A percentile compares a stretch with the other conserved stretches of the same genome.
Conservation (phyloP, 148 eudicot species). For the Arctostaphylos glauca region DNA sequence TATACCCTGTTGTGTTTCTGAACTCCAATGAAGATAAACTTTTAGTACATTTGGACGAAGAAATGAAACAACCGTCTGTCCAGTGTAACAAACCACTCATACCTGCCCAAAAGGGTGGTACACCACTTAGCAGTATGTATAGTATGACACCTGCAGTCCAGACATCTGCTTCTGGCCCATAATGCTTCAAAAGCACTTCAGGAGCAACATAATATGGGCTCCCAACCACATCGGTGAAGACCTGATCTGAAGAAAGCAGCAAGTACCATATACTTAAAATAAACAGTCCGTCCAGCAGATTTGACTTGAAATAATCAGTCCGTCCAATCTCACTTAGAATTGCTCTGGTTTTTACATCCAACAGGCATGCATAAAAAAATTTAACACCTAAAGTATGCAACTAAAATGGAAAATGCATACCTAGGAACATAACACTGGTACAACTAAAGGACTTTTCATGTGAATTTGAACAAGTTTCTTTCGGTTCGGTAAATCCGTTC, state of each 20-base stretch:
- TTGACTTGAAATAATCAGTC: neutral
- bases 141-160: slow-evolving; percentile 99
- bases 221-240: slow-evolving; percentile 92
- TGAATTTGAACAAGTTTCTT: neutral
- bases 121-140: slow-evolving; percentile 94
- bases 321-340: neutral
- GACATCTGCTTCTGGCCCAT: slow-evolving; percentile 97
- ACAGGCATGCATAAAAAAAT: neutral
- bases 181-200: slow-evolving; percentile 91
- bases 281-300: neutral
- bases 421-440: neutral
- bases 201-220: slow-evolving; percentile 99
- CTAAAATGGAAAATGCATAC: neutral
- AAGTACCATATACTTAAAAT: neutral
- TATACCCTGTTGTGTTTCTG: slow-evolving; percentile 98
- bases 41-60: slow-evolving; percentile 5
- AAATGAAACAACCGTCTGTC: neutral
- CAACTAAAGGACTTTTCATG: neutral
- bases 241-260: slow-evolving; percentile 62
- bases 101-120: slow-evolving; percentile 99
- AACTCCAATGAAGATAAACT: slow-evolving; percentile 15
- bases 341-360: neutral
- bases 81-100: slow-evolving; percentile 12
- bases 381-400: neutral
- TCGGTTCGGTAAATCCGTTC: neutral